Conservation (phyloP, 768 basidiomycete species). For the Strobilomyces confusus region DNA sequence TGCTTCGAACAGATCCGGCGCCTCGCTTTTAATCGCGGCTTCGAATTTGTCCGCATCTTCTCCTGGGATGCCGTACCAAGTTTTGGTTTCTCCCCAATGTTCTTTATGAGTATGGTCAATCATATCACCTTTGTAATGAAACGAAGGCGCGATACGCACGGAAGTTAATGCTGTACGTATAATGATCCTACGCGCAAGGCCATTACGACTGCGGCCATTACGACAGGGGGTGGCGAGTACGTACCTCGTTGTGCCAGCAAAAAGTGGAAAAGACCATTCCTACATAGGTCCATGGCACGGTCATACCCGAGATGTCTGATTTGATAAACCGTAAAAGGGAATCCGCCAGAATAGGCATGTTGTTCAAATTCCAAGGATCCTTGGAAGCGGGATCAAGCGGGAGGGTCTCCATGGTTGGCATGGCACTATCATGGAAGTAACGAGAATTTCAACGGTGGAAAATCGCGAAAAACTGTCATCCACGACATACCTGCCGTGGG, state of each 20-base stretch:
- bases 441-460: slow-evolving; percentile 28
- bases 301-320: slow-evolving; percentile 99
- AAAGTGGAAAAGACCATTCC: slow-evolving; percentile 99
- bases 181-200: slow-evolving; percentile 77
- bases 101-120: slow-evolving; percentile 46
- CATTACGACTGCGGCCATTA: slow-evolving; percentile 21
- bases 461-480: slow-evolving; percentile 10
- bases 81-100: slow-evolving; percentile 99
- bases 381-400: slow-evolving; percentile 82
- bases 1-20: slow-evolving; percentile 96
- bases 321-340: slow-evolving; percentile 96
- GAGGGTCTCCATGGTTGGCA: slow-evolving; percentile 93
- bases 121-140: slow-evolving; percentile 19
- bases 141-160: slow-evolving; percentile 49
- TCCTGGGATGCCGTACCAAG: slow-evolving; percentile 99
- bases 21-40: slow-evolving; percentile 89
- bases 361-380: slow-evolving; percentile 97
- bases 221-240: slow-evolving; percentile 21
- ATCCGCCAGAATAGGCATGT: slow-evolving; percentile 88
- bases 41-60: slow-evolving; percentile 95
- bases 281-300: slow-evolving; percentile 98
- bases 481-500: slow-evolving; percentile 83
- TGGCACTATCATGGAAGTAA: slow-evolving; percentile 54
- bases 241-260: slow-evolving; percentile 98
- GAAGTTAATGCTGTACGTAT: slow-evolving; percentile 94